Conservation (phyloP, 1,284 basidiomycete genomes). For the Apiotrichum akiyoshidainum region DNA sequence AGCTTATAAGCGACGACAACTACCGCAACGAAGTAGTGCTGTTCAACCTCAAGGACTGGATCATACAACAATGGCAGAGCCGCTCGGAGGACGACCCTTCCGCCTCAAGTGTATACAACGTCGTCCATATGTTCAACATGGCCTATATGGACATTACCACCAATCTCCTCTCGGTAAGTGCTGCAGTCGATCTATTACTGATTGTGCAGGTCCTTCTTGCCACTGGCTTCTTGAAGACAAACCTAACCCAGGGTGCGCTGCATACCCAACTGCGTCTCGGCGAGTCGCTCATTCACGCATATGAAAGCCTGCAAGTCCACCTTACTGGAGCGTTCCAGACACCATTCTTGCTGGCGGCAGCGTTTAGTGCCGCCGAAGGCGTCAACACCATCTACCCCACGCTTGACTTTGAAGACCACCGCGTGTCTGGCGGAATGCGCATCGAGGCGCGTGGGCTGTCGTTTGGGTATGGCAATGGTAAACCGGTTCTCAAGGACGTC, state of each 20-base stretch:
- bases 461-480: slow-evolving; percentile 63
- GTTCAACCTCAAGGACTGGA: slow-evolving; percentile 76
- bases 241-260: slow-evolving; percentile 66
- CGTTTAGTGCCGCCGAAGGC: slow-evolving; percentile 66
- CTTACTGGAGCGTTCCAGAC: slow-evolving; percentile 66
- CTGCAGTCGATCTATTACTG: too few species aligned
- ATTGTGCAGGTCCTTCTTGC: slow-evolving; percentile 59
- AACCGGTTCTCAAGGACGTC: slow-evolving; percentile 64
- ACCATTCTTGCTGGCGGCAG: slow-evolving; percentile 76
- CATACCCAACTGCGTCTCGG: slow-evolving; percentile 71
- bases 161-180: slow-evolving; percentile 6
- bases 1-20: slow-evolving; percentile 62
- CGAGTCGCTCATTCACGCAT: background rate
- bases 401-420: slow-evolving; percentile 30
- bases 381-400: slow-evolving; percentile 50
- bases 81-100: background rate
- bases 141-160: too few species aligned
- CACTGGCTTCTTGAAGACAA: slow-evolving; percentile 62
- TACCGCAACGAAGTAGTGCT: slow-evolving; percentile 69
- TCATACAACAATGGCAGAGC: slow-evolving; percentile 65
- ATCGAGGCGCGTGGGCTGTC: slow-evolving; percentile 70
- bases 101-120: too few species aligned
- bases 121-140: too few species aligned
- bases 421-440: slow-evolving; percentile 56
- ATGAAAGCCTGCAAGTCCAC: background rate